These are phyloP conservation scores for Orbilia blumenaviensis DNA, from an alignment of 2,329 filamentous ascomycete genomes.

Conservation along the genomic window DNA sequence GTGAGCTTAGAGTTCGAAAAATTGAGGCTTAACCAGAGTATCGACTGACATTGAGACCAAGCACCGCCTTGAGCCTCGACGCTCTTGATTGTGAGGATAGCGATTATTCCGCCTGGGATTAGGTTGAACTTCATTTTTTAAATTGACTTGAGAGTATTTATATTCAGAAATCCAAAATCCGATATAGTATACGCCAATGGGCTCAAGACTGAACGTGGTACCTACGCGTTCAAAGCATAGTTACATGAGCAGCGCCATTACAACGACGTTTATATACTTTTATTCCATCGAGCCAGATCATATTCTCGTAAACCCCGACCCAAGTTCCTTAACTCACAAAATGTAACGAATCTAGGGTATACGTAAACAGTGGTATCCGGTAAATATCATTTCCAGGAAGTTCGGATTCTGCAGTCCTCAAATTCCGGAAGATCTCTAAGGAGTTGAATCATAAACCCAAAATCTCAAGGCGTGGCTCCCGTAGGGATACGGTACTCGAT, in stretches of 20 bases:
- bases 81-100: neutral
- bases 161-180: no score
- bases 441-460: no score
- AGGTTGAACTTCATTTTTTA: constrained; percentile 11
- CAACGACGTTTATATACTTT: no score
- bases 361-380: neutral
- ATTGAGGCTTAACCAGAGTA: neutral
- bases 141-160: no score
- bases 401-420: neutral
- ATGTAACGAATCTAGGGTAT: neutral
- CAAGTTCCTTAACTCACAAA: no score
- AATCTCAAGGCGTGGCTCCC: neutral
- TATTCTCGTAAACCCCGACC: neutral
- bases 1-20: no score
- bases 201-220: no score
- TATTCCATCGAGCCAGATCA: no score
- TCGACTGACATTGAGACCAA: constrained; percentile 38
- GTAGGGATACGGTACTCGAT: neutral
- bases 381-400: neutral
- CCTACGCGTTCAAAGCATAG: no score
- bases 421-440: neutral
- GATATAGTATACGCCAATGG: no score
- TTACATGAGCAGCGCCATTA: no score
- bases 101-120: neutral
- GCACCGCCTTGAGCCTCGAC: constrained; percentile 22